phyloP scores from a whole-genome alignment of 2,329 filamentous ascomycete genomes.

The Penicillium sp. region DNA sequence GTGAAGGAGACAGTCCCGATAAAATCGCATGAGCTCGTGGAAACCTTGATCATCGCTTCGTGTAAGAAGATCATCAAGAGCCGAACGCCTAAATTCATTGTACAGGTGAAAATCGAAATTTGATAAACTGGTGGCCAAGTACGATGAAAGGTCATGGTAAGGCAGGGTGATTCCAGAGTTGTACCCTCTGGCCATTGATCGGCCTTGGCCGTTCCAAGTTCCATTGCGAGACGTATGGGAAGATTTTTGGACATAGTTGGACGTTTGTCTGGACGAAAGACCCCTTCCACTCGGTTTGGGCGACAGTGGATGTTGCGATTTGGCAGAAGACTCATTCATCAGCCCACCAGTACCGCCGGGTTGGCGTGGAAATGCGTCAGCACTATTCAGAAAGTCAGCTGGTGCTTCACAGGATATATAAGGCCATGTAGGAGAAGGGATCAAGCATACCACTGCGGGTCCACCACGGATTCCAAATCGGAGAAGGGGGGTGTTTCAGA shows the following conservation, averaged over 20 bases:
- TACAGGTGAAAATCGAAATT: conserved; percentile 75
- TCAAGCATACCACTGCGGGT: conserved; percentile 16
- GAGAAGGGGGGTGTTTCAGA: not conserved
- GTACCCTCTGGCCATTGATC: conserved; percentile 38
- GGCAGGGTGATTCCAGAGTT: conserved; percentile 55
- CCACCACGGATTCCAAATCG: conserved; percentile 17
- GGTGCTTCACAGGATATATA: not conserved
- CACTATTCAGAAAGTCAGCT: conserved; percentile 6
- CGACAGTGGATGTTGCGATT: not conserved
- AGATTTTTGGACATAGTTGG: conserved; percentile 41
- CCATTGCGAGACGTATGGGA: conserved; percentile 49
- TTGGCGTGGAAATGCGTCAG: not conserved
- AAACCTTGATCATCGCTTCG: conserved; percentile 55
- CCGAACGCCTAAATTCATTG: conserved; percentile 65
- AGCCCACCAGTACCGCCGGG: not conserved
- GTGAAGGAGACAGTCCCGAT: conserved; percentile 55
- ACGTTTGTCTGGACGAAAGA: conserved; percentile 10
- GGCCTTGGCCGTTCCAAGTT: conserved; percentile 49
- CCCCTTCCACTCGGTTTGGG: conserved; percentile 3
- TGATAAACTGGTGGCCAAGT: conserved; percentile 66
- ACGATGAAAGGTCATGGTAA: conserved; percentile 72
- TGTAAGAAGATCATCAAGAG: conserved; percentile 59
- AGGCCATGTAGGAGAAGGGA: not conserved
- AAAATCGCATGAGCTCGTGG: conserved; percentile 62
- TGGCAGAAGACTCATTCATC: not conserved